phyloP scores from a whole-genome alignment of 2,329 filamentous ascomycete species.

The Aspergillus proliferans region DNA sequence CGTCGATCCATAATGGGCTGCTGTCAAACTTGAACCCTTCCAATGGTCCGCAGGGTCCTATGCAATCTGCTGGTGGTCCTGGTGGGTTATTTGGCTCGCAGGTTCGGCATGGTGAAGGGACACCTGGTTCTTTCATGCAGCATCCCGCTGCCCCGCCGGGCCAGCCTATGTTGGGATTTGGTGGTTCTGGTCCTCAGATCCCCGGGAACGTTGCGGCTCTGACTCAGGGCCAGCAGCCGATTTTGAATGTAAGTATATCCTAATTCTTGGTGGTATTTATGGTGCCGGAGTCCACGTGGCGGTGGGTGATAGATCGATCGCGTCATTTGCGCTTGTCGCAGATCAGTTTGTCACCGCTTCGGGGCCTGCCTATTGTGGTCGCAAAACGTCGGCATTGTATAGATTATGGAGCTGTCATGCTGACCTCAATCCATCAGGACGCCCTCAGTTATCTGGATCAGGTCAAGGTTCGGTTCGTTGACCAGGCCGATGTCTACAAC shows the following conservation, averaged over 20 bases:
- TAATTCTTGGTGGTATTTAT: background rate
- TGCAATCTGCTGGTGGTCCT: constrained; percentile 55
- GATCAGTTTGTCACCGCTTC: background rate
- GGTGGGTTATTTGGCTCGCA: constrained; percentile 65
- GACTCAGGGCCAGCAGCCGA: constrained; percentile 75
- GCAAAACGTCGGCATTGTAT: constrained; percentile 1
- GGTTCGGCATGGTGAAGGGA: constrained; percentile 52
- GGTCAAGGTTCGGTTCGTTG: constrained; percentile 95
- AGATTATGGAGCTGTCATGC: constrained; percentile 9
- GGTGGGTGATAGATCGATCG: background rate
- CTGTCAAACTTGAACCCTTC: constrained; percentile 63
- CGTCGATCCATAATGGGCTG: constrained; percentile 83
- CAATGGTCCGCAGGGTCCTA: constrained; percentile 48
- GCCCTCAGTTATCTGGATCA: constrained; percentile 95
- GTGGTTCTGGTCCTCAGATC: constrained; percentile 39
- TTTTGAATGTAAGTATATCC: constrained; percentile 55
- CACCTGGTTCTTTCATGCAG: constrained; percentile 55
- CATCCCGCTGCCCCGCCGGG: constrained; percentile 52
- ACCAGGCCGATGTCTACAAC: constrained; percentile 96
- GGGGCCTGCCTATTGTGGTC: background rate
- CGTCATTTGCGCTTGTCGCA: background rate
- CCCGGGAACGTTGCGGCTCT: constrained; percentile 52
- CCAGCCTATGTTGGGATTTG: constrained; percentile 47
- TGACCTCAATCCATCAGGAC: constrained; percentile 51
- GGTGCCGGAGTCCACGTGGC: background rate